Conservation (phyloP, 192 early-diverging fungal genomes). For the Thoreauomyces humboldtii region DNA sequence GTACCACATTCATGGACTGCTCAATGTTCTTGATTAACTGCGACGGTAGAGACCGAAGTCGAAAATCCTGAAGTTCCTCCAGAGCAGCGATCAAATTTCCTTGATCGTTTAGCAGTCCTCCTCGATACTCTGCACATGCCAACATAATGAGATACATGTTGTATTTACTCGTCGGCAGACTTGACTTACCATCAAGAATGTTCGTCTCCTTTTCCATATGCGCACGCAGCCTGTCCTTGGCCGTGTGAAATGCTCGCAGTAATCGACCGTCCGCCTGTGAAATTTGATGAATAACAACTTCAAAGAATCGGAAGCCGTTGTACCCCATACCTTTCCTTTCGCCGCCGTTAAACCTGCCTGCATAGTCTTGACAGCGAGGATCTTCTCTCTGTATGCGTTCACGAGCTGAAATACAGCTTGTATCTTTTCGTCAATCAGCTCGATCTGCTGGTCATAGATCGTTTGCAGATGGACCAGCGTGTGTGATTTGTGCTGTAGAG, state of each 20-base stretch:
- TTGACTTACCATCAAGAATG: not conserved
- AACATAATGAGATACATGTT: not conserved
- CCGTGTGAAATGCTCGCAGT: too few relatives aligned
- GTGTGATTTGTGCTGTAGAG: conserved; percentile 34
- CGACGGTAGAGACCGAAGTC: not conserved
- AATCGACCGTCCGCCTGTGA: too few relatives aligned
- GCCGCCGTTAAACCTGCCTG: not conserved
- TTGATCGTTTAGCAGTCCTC: conserved; percentile 10
- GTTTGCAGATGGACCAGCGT: conserved; percentile 25
- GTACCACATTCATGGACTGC: not conserved
- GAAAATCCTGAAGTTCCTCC: conserved; percentile 18
- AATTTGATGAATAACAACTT: too few relatives aligned
- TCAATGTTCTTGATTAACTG: not conserved
- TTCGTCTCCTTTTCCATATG: not conserved
- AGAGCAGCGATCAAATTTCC: conserved; percentile 7
- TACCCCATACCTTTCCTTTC: not conserved
- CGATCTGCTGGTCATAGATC: conserved; percentile 18
- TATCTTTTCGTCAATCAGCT: not conserved
- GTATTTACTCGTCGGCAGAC: too few relatives aligned
- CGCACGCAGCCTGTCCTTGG: not conserved
- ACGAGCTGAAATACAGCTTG: not conserved
- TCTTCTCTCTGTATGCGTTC: conserved; percentile 1
- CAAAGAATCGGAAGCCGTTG: too few relatives aligned
- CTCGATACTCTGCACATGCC: not conserved
- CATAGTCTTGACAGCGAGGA: not conserved